A percentile compares a stretch with the other conserved stretches of the same genome.
These are phyloP conservation scores for Boletus edulis DNA, from an alignment of 768 basidiomycete species.

Conservation along the genomic window DNA sequence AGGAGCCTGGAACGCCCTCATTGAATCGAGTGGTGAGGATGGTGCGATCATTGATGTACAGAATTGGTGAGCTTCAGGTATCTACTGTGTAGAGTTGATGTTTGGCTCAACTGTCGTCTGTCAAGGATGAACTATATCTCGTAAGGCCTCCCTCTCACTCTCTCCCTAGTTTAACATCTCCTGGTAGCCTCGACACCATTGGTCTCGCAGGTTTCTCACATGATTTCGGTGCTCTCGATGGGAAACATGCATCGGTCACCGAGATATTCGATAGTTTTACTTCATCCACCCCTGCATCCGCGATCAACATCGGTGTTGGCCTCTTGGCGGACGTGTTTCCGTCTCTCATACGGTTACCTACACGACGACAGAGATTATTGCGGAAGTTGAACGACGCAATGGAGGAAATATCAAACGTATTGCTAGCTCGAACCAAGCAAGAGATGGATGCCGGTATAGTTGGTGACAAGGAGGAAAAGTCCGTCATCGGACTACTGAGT, in stretches of 20 bases:
- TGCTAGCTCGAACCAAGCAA: slow-evolving; percentile 37
- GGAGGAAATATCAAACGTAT: slow-evolving; percentile 38
- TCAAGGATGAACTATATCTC: slow-evolving; percentile 35
- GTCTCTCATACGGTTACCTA: slow-evolving; percentile 36
- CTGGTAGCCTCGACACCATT: slow-evolving; percentile 49
- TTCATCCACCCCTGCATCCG: slow-evolving; percentile 15
- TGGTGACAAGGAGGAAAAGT: slow-evolving; percentile 23
- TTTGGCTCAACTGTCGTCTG: background rate
- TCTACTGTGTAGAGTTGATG: no score
- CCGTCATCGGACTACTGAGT: slow-evolving; percentile 28
- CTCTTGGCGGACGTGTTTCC: slow-evolving; percentile 40
- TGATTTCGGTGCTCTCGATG: slow-evolving; percentile 54
- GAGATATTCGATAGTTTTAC: slow-evolving; percentile 39
- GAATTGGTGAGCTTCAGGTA: slow-evolving; percentile 23
- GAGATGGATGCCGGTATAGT: slow-evolving; percentile 28
- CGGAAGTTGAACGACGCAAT: slow-evolving; percentile 34
- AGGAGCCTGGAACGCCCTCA: slow-evolving; percentile 29
- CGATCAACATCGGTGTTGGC: slow-evolving; percentile 30
- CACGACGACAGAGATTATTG: slow-evolving; percentile 29
- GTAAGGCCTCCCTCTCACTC: slow-evolving; percentile 10
- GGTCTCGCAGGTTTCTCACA: slow-evolving; percentile 63
- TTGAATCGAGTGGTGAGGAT: slow-evolving; percentile 18
- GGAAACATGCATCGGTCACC: slow-evolving; percentile 41
- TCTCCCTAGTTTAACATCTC: background rate
- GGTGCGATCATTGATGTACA: slow-evolving; percentile 39